These are phyloP conservation scores for Scenedesmus sp. DNA, from an alignment of 163 green algal species.

Conservation along the genomic window DNA sequence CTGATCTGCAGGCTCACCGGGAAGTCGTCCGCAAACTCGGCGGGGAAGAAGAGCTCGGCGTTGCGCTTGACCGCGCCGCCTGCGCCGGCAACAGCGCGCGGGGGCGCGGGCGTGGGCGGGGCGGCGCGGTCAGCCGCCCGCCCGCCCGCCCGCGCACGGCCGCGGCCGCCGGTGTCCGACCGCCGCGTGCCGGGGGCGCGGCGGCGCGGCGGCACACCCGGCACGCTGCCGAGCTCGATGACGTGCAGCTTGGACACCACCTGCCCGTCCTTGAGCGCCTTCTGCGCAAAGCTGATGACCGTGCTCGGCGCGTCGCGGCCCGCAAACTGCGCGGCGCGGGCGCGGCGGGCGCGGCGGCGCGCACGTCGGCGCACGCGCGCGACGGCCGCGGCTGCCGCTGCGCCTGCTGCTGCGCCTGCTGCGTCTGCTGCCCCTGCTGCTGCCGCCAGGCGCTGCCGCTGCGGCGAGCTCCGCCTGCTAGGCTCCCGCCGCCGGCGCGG, in stretches of 20 bases:
- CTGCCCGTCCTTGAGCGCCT: slow-evolving; percentile 88
- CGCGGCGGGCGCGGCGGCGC: no score
- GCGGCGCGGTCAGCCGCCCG: no score
- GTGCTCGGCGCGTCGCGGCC: slow-evolving; percentile 67
- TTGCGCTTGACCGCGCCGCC: slow-evolving; percentile 68
- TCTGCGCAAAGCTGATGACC: slow-evolving; percentile 97
- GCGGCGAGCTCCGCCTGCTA: neutral
- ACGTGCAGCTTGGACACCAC: slow-evolving; percentile 98
- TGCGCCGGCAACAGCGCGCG: slow-evolving; percentile 26
- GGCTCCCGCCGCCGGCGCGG: no score
- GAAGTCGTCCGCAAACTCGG: slow-evolving; percentile 99
- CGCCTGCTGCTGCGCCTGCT: neutral
- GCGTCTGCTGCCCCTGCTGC: neutral
- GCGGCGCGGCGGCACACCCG: slow-evolving; percentile 56
- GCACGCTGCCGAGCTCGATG: slow-evolving; percentile 94
- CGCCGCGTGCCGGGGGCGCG: neutral
- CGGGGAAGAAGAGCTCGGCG: slow-evolving; percentile 99
- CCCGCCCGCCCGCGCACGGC: no score
- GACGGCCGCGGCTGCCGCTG: neutral
- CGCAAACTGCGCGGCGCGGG: slow-evolving; percentile 71
- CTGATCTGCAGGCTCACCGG: slow-evolving; percentile 96
- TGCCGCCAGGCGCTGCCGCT: neutral
- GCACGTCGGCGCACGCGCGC: neutral
- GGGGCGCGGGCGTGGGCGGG: no score
- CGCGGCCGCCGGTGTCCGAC: neutral